Base-by-base conservation (phyloP, 1,284 basidiomycete genomes). In the Cryptococcus hybrid region DNA sequence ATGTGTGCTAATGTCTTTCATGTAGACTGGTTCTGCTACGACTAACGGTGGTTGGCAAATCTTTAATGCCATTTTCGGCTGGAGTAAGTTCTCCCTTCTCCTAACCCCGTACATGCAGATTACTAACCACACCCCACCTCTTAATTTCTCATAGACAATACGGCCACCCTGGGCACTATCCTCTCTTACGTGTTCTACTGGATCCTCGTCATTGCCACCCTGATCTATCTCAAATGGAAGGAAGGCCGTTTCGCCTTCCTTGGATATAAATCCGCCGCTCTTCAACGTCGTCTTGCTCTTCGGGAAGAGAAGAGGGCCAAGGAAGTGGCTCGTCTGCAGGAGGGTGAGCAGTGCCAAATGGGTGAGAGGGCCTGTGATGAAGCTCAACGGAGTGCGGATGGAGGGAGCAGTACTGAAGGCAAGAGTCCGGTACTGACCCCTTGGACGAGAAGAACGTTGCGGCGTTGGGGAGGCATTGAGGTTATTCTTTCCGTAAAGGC, bases 121-220 rank as follows among this genome's bases (percentile, higher is more conserved):
- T 35, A 13, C 34, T 52, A 18, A 47, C 18, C 30, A 9, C 18
- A 39, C 15, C 63, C 30, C 30, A 30, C 30, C 3, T 30, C n/a
- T 77, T 78, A 78, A 73, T 40, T 8, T 36, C 38, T 36, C 35
- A 3, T 35, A 59, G 58, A 76, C 67, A 77, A 78, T 68, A 73
- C 63, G 49, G 78, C 75, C 11, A 74, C 73, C 80, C 84, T 88
- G 59, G 89, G 88, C 11, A 83, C 85, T 1, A 82, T 91, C 39
- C 76, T 91, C 7, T 78, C 84, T 1, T 92, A 91, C 70, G 83
- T 88, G 45, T 86, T 88, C 71, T 91, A 90, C 79, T 92, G 89
- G 90, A 64, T 92, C 55, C 82, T 84, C 9, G 86, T 87, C 62
- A 84, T 88, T 45, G 80, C 70, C 38, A 78, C 80, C 3, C 81